Base-by-base conservation (phyloP, 495 filamentous ascomycete species). In the Penicillium pancosmium region DNA sequence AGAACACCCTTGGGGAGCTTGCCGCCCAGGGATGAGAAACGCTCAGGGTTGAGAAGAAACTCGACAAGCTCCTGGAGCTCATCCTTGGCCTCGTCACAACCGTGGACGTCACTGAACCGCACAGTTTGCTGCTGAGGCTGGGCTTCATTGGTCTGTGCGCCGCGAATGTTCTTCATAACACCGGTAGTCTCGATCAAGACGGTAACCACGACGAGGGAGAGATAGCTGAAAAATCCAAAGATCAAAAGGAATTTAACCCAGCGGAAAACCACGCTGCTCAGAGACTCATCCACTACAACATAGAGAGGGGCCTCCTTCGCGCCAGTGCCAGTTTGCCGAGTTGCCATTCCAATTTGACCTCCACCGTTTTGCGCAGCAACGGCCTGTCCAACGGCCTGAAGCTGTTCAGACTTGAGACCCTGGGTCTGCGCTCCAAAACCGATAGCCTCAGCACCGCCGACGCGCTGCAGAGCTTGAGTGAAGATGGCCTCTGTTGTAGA, bases 71-170 rank as follows among this genome's bases (percentile, higher is more conserved):
- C 94, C 71, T 96, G 91, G 12, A 98, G 82, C 67, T 98, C 94
- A 67, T 98, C 95, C 78, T 97, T 98, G 56, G 94, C 94, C 72
- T 98, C 94, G 59, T 98, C 94, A 57, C 93, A 97, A 25, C 94
- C 94, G 67, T 98, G 94, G 4, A 98, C 94, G 72, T 98, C 95
- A 58, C 81, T 84, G 78, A 98, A 98, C 18, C 92, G 88, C 43
- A 90, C 90, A 50, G 82, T 98, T 68, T 98, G 94, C 57, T 92
- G 86, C 69, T 96, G 87, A 6, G 94, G 84, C 66, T 92, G 91
- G 55, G 92, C 92, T 72, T 98, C 92, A 57, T 89, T 90, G 55
- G 83, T 86, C 52, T 84, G 79, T 1, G 83, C 66, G 43, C 86
- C 87, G 2, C 86, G 83, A 23, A 93, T 85, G 54, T 91, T 94